These are phyloP conservation scores for Acer yangbiense DNA, from an alignment of 345 rosid genomes.

Conservation along the genomic window DNA sequence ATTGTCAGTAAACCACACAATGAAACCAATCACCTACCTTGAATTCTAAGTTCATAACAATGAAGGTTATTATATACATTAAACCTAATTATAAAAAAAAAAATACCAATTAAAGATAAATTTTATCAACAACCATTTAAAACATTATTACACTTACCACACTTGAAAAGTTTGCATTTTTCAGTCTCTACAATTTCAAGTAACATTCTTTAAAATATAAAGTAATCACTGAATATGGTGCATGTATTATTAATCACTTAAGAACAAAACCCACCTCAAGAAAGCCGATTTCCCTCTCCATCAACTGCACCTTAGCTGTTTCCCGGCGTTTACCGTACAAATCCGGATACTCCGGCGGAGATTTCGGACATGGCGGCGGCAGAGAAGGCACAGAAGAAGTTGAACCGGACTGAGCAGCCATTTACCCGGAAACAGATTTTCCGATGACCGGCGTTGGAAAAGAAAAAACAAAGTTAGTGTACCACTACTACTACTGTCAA, in stretches of 20 bases:
- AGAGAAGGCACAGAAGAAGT: conserved; percentile 39
- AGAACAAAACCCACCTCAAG: conserved; percentile 63
- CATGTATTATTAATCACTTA: not conserved
- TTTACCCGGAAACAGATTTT: conserved; percentile 21
- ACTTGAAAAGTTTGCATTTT: not conserved
- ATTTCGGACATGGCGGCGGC: conserved; percentile 80
- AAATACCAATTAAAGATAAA: not conserved
- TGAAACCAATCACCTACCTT: not conserved
- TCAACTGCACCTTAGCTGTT: conserved; percentile 81
- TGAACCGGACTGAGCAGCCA: conserved; percentile 46
- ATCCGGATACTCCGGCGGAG: conserved; percentile 95
- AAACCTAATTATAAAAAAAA: not conserved
- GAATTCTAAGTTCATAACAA: not conserved
- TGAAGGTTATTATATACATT: not conserved
- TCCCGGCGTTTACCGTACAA: conserved; percentile 87
- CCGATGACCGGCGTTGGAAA: not conserved
- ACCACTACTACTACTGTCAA: not conserved
- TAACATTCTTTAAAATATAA: not conserved
- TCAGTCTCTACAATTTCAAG: not conserved
- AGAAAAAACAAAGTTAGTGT: no score
- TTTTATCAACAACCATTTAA: no score
- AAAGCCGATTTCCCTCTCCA: conserved; percentile 86
- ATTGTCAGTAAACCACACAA: not conserved
- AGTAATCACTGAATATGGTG: no score
- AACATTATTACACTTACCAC: not conserved